Percentiles rank a stretch among this genome's conserved stretches.
Conservation (phyloP, 1,284 basidiomycete species). For the Malassezia obtusa region DNA sequence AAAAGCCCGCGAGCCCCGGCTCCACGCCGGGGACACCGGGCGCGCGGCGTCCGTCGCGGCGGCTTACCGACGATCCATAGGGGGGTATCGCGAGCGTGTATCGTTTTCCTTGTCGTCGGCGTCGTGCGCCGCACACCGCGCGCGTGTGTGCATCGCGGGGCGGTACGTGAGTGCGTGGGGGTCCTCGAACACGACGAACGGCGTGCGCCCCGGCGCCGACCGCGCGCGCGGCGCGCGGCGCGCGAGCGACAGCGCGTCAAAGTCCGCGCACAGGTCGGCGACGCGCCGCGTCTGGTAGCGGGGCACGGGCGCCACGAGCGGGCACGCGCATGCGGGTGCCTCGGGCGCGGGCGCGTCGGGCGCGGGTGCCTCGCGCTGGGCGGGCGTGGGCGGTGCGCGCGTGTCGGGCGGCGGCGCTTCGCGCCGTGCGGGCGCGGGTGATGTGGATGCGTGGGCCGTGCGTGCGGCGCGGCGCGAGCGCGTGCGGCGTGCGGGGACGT, state of each 20-base stretch:
- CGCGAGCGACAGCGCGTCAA: not conserved
- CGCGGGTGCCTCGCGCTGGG: not conserved
- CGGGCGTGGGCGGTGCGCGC: no score
- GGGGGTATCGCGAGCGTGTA: not conserved
- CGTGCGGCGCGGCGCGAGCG: not conserved
- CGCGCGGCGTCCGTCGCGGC: constrained; percentile 1
- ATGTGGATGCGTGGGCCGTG: no score
- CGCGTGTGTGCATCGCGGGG: constrained; percentile 3
- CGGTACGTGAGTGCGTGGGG: constrained; percentile 1
- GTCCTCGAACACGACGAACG: constrained; percentile 12
- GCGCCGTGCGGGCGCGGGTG: no score
- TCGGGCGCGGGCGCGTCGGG: not conserved
- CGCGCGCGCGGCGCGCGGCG: not conserved
- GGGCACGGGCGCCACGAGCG: not conserved
- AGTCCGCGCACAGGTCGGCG: not conserved
- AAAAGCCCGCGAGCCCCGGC: constrained; percentile 11
- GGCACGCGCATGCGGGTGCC: no score
- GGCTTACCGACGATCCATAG: not conserved
- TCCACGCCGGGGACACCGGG: constrained; percentile 4
- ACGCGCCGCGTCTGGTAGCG: not conserved
- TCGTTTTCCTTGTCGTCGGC: constrained; percentile 16
- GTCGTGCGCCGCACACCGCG: constrained; percentile 1
- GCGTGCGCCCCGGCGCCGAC: not conserved
- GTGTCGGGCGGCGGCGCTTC: no score
- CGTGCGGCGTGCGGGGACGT: not conserved